These are phyloP conservation scores for Trametes villosa DNA, from an alignment of 768 basidiomycete genomes.

Conservation along the genomic window DNA sequence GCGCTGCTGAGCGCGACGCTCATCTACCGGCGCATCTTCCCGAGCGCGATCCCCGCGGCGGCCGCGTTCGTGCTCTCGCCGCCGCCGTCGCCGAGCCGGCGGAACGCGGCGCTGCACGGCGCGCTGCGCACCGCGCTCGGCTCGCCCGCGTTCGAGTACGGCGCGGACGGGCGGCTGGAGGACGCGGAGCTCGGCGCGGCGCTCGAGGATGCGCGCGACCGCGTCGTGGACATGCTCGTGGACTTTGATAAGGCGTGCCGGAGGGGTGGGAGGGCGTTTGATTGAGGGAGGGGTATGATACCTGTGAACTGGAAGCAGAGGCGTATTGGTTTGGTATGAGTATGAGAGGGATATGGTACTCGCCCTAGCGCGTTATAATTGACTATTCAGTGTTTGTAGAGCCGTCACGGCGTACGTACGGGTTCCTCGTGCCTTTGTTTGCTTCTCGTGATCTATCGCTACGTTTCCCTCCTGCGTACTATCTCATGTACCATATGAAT, in stretches of 20 bases:
- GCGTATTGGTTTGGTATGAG: too few species aligned
- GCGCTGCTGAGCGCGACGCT: constrained; percentile 62
- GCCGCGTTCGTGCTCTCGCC: constrained; percentile 55
- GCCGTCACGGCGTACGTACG: too few species aligned
- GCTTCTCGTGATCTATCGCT: too few species aligned
- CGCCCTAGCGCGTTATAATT: too few species aligned
- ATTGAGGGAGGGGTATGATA: too few species aligned
- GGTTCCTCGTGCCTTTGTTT: too few species aligned
- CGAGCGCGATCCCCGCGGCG: constrained; percentile 33
- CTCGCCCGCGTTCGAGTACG: constrained; percentile 48
- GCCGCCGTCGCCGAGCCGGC: constrained; percentile 55
- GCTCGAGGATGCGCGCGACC: constrained; percentile 76
- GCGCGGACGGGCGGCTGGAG: constrained; percentile 37
- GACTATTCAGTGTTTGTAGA: too few species aligned
- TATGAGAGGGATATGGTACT: too few species aligned
- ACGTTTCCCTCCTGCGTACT: too few species aligned
- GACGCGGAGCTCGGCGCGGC: constrained; percentile 47
- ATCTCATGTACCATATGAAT: too few species aligned
- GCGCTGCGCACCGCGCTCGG: constrained; percentile 61
- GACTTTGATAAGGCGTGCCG: constrained; percentile 35
- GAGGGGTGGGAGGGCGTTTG: constrained; percentile 24
- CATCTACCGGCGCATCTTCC: constrained; percentile 65
- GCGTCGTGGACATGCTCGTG: constrained; percentile 73
- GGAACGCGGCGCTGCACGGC: constrained; percentile 45
- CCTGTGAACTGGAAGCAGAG: too few species aligned